These are phyloP conservation scores for Knufia fluminis DNA, from an alignment of 2,329 filamentous ascomycete genomes.

Conservation along the genomic window DNA sequence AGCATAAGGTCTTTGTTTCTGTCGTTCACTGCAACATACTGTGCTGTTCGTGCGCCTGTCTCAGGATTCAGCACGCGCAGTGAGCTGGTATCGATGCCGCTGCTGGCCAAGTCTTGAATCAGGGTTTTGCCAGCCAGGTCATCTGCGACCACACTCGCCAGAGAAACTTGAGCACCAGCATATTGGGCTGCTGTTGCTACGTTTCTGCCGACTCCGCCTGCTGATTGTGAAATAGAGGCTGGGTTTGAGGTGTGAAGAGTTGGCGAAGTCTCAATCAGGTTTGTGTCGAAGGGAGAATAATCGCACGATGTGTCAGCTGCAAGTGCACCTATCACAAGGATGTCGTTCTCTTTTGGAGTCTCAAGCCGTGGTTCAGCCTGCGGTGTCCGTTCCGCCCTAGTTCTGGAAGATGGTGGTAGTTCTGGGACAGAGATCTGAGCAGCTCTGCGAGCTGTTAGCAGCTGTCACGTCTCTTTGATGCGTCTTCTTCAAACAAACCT, in stretches of 20 bases:
- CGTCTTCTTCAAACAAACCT: conserved; percentile 5
- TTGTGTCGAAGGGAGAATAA: conserved; percentile 44
- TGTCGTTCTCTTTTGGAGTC: conserved; percentile 41
- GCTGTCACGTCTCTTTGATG: not conserved
- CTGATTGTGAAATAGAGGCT: conserved; percentile 65
- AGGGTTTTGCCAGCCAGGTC: conserved; percentile 70
- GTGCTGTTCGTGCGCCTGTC: conserved; percentile 60
- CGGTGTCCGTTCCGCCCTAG: not conserved
- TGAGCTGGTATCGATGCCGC: conserved; percentile 55
- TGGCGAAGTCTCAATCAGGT: conserved; percentile 28
- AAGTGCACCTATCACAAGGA: conserved; percentile 81
- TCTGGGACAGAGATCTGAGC: not conserved
- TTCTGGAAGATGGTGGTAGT: not conserved
- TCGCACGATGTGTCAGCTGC: conserved; percentile 84
- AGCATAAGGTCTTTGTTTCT: conserved; percentile 72
- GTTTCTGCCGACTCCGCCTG: conserved; percentile 88
- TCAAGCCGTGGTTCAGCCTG: conserved; percentile 4
- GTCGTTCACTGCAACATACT: conserved; percentile 88
- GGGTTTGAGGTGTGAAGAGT: conserved; percentile 74
- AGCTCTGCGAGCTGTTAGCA: not conserved
- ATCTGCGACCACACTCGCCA: conserved; percentile 74
- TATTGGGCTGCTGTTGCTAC: conserved; percentile 76
- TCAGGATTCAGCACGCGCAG: conserved; percentile 49
- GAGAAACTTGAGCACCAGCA: conserved; percentile 55
- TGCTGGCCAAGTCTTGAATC: conserved; percentile 53